These are phyloP conservation scores for Roridomyces roridus DNA, from an alignment of 768 basidiomycete species.

Conservation along the genomic window DNA sequence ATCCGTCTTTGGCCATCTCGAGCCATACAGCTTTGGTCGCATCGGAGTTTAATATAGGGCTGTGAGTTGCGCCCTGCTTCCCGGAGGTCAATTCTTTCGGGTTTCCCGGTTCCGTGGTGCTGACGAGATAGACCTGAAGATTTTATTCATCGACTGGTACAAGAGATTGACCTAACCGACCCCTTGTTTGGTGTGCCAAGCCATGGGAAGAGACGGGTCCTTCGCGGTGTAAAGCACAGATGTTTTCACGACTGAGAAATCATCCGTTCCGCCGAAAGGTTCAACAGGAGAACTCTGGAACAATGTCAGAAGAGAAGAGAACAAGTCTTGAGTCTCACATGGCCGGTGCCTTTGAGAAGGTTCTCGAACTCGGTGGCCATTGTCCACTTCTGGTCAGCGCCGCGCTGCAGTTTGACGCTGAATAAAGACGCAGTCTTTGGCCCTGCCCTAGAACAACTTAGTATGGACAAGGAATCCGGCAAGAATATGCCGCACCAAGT, in stretches of 20 bases:
- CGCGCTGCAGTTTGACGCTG: slow-evolving; percentile 61
- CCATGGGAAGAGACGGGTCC: slow-evolving; percentile 75
- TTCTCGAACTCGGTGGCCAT: slow-evolving; percentile 61
- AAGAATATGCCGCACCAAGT: slow-evolving; percentile 18
- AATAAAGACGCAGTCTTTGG: slow-evolving; percentile 78
- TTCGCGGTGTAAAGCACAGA: slow-evolving; percentile 87
- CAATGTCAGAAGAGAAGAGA: slow-evolving; percentile 1
- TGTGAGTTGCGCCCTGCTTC: slow-evolving; percentile 81
- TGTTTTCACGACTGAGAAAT: slow-evolving; percentile 75
- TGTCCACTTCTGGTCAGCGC: slow-evolving; percentile 56
- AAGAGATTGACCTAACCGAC: slow-evolving; percentile 40
- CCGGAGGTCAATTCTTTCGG: slow-evolving; percentile 82
- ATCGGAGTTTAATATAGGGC: slow-evolving; percentile 69
- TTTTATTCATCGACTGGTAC: not conserved
- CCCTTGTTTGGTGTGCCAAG: slow-evolving; percentile 91
- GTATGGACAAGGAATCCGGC: not conserved
- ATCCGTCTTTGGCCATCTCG: slow-evolving; percentile 86
- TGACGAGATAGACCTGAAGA: slow-evolving; percentile 71
- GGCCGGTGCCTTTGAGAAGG: slow-evolving; percentile 68
- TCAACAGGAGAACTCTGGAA: slow-evolving; percentile 75
- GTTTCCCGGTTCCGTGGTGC: slow-evolving; percentile 53
- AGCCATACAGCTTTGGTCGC: slow-evolving; percentile 86
- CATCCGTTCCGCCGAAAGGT: slow-evolving; percentile 85
- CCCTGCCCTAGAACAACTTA: slow-evolving; percentile 56
- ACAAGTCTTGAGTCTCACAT: slow-evolving; percentile 58